Evolutionary conservation across 306 rosid genomes (phyloP).

Genomic region (Prunus padus): DNA sequence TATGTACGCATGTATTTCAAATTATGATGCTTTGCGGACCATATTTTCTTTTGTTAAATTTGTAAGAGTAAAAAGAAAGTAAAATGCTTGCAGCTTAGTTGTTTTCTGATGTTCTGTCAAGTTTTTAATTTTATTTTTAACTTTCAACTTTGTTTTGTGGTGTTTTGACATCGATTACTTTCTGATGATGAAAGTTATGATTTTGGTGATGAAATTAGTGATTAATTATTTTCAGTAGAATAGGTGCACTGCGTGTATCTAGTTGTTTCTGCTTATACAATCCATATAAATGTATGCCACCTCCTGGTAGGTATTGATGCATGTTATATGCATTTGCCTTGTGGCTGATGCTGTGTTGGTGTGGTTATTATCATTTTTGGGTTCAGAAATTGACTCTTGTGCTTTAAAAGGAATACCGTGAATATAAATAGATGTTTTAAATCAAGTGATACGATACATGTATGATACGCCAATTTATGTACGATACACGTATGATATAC

Average conservation of each 20-base stretch:
- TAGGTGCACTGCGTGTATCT: neutral
- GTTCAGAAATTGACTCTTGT: neutral
- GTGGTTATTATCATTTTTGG: constrained; percentile 1
- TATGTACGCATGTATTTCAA: too few relatives aligned
- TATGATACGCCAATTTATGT: too few relatives aligned
- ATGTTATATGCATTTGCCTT: neutral
- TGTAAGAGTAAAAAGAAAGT: too few relatives aligned
- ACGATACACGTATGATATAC: too few relatives aligned
- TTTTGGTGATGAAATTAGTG: neutral
- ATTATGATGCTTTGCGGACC: too few relatives aligned
- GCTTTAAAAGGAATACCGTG: neutral
- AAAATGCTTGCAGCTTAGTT: too few relatives aligned
- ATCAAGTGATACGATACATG: too few relatives aligned
- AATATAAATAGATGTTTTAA: neutral
- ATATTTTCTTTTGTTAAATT: too few relatives aligned
- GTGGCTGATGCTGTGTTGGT: constrained; percentile 41
- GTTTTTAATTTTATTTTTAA: neutral
- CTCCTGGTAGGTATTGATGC: neutral
- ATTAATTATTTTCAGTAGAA: neutral
- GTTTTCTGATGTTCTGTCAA: too few relatives aligned
- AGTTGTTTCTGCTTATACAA: neutral
- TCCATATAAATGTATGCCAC: neutral
- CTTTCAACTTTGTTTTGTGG: neutral
- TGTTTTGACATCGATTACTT: neutral
- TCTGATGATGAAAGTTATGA: neutral